Conservation (phyloP, 148 eudicot species). For the Rhododendron griersonianum region DNA sequence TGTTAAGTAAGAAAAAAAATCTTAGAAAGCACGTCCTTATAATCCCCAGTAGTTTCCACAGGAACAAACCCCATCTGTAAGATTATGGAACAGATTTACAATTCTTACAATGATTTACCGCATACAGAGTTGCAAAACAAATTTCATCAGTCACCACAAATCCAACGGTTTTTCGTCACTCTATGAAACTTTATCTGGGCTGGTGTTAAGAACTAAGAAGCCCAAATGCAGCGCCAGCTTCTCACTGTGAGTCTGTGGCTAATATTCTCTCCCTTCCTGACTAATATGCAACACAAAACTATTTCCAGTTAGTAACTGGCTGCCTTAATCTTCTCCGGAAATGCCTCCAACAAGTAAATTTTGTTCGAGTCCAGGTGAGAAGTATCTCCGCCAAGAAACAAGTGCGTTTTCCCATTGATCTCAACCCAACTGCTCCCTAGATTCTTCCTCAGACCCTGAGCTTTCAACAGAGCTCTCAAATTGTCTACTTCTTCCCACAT, state of each 20-base stretch:
- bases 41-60: too few relatives aligned
- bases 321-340: constrained; percentile 35
- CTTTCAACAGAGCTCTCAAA: constrained; percentile 28
- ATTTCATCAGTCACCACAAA: constrained; percentile 40
- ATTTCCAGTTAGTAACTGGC: constrained; percentile 39
- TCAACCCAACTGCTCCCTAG: constrained; percentile 55
- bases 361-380: constrained; percentile 29
- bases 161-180: constrained; percentile 39
- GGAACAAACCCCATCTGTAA: too few relatives aligned
- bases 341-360: constrained; percentile 32
- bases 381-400: constrained; percentile 43
- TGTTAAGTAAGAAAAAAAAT: not conserved
- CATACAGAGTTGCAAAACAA: constrained; percentile 30
- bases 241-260: constrained; percentile 34
- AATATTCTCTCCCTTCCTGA: constrained; percentile 41
- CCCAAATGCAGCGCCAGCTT: constrained; percentile 44
- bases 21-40: too few relatives aligned
- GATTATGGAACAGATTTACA: constrained; percentile 30
- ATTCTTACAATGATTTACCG: constrained; percentile 41
- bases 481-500: constrained; percentile 45
- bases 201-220: constrained; percentile 20
- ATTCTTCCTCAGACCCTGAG: constrained; percentile 34
- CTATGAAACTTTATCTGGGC: constrained; percentile 24
- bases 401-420: constrained; percentile 25
- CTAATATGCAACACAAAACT: constrained; percentile 33